Base-by-base conservation (phyloP, 2,329 filamentous ascomycete genomes). In the Zelopaecilomyces penicillatus region DNA sequence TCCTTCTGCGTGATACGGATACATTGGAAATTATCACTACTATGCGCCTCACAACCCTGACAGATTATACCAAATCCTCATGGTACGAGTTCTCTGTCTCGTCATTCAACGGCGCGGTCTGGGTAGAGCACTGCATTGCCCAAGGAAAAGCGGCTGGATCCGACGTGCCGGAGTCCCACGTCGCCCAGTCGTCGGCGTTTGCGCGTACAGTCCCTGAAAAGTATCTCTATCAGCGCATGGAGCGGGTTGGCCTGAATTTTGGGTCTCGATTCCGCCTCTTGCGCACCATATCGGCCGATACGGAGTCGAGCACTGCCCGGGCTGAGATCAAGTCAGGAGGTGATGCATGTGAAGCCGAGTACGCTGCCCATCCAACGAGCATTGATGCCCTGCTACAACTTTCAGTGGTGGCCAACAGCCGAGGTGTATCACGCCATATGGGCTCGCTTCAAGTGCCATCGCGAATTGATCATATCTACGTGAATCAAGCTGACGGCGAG, bases 371-470 rank as follows among this genome's bases (percentile, higher is more conserved):
- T 35, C 65, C 66, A 0, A 55, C 57, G 3, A 59, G 57, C 39
- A 57, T 69, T 26, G 65, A 69, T 43, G 48, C 52, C n/a, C 56
- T 57, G 39, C 45, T 64, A 29, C 62, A 64, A 33, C 52, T 61
- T 7, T 49, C 55, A 27, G 54, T 58, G 39, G 48, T 58, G 9
- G 52, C 58, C n/a, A 39, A 43, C 12, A 44, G 39, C 5, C 19
- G 19, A 19, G 19, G 19, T 3, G 19, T 19, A 19, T 19, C 19
- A 2, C 19, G 19, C 3, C 19, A 19, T 19, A 19, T 19, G 19
- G 19, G 19, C 19, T 19, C 19, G 19, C 19, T 19, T 19, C 19
- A 19, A 19, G 19, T 19, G 19, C 19, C 19, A 19, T 19, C 19
- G 19, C 19, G 19, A 2, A 19, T 19, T 19, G 19, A 19, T 19